A percentile compares a stretch with the other conserved stretches of the same genome.
These are phyloP conservation scores for Nakataea oryzae DNA, from an alignment of 2,329 filamentous ascomycete genomes.

Conservation along the genomic window DNA sequence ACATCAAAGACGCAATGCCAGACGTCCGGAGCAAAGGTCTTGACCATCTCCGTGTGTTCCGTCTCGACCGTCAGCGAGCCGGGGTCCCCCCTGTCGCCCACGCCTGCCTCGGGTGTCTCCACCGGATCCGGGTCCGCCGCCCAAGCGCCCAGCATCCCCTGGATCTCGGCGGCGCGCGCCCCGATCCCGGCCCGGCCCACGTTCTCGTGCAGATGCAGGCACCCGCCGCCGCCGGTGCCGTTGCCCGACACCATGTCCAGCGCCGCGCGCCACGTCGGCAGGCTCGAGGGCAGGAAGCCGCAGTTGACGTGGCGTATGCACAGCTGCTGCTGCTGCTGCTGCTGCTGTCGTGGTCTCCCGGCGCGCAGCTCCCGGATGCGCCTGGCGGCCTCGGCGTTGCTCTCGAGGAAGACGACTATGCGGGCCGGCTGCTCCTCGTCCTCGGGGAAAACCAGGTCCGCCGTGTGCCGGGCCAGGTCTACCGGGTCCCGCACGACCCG, in stretches of 20 bases:
- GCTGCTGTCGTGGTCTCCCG: too few species aligned
- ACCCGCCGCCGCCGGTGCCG: constrained; percentile 20
- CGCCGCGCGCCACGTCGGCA: constrained; percentile 40
- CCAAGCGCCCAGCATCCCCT: constrained; percentile 29
- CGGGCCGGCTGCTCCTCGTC: constrained; percentile 8
- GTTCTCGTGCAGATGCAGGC: constrained; percentile 60
- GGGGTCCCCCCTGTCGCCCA: constrained; percentile 5
- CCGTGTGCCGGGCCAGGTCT: constrained; percentile 26
- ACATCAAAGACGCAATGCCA: constrained; percentile 64
- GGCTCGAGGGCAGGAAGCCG: constrained; percentile 50
- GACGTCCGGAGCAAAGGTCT: constrained; percentile 59
- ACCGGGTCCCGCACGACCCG: constrained; percentile 34
- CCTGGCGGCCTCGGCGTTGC: constrained; percentile 45
- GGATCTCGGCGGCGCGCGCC: constrained; percentile 33
- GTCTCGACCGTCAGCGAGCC: constrained; percentile 19
- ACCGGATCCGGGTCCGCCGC: background rate
- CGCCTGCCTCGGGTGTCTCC: background rate
- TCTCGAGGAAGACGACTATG: constrained; percentile 60
- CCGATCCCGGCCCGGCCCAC: constrained; percentile 45
- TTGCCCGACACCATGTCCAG: constrained; percentile 27
- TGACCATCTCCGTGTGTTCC: constrained; percentile 53
- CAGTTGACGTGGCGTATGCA: constrained; percentile 51
- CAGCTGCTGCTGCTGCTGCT: too few species aligned
- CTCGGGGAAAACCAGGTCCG: constrained; percentile 24
- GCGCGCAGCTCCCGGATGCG: constrained; percentile 26